Evolutionary conservation across 768 basidiomycete genomes (phyloP), one percentile per base, ranked within the genome.

Genomic region (Phlebiopsis gigantea): DNA sequence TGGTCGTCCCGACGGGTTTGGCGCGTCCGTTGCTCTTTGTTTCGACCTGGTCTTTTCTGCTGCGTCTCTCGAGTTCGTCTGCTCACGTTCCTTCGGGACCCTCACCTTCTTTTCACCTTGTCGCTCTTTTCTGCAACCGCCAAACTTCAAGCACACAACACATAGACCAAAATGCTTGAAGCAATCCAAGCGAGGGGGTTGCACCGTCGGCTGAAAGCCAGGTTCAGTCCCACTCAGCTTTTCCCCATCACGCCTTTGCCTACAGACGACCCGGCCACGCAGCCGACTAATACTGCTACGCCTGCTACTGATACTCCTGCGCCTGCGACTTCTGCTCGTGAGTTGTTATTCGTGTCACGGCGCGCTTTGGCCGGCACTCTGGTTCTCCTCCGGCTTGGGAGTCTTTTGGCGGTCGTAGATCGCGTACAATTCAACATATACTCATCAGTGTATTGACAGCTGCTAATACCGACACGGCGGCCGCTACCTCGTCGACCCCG

Each of bases 171-270:
- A 39, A 47, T 51, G 47, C 39, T 52, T 22, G 47, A 59, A 15
- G 56, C 51, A 42, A 25, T 58, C 26, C 55, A 59, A 28, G 58
- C 47, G 19, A 51, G 52, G 19, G 51, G 53, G 26, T 19, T 60
- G 29, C 60, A 61, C 30, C 60, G 59, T 25, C 49, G 52, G 24
- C 53, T 61, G 47, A 55, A 52, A 42, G 53, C 57, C 10, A 55
- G 60, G 48, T 60, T 60, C 56, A 61, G 60, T 39, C 60, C 60
- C 29, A 61, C 60, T 5, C 48, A 56, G 49, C 45, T 48, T 29
- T 60, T 53, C 31, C 15, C 41, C 24, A 17, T 44, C 28, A 42
- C 43, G 25, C 46, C 29, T 15, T 15, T 26, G 5, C 43, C 51
- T 21, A 54, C 52, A 7, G 34, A 42, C n/a, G 4, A 51, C 31